A percentile compares a stretch with the other conserved stretches of the same genome.
Evolutionary conservation across 768 basidiomycete species (phyloP).

Genomic region (Jaapia argillacea): DNA sequence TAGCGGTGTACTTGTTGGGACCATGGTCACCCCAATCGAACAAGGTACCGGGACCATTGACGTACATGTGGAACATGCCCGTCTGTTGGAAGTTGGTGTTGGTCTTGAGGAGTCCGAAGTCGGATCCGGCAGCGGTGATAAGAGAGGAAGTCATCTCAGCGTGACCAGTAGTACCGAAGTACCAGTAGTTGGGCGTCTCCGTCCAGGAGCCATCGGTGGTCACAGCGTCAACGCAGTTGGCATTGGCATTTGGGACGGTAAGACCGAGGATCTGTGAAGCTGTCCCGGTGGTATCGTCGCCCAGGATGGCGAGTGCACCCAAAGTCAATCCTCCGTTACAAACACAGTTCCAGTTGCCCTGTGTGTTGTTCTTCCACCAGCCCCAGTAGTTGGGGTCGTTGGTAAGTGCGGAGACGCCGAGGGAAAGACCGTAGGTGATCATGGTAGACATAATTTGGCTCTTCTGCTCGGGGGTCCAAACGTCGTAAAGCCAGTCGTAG

Average conservation of each 20-base stretch:
- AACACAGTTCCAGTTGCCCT: slow-evolving; percentile 98
- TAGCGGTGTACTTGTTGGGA: slow-evolving; percentile 91
- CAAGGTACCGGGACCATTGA: slow-evolving; percentile 71
- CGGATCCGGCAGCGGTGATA: slow-evolving; percentile 75
- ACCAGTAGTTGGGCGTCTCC: slow-evolving; percentile 94
- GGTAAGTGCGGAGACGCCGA: slow-evolving; percentile 48
- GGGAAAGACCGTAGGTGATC: slow-evolving; percentile 66
- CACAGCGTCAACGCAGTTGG: slow-evolving; percentile 61
- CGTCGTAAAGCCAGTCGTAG: slow-evolving; percentile 93
- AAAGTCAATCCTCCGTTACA: slow-evolving; percentile 87
- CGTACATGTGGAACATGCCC: slow-evolving; percentile 86
- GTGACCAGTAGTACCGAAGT: slow-evolving; percentile 86
- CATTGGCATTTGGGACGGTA: slow-evolving; percentile 64
- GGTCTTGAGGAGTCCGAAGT: slow-evolving; percentile 57
- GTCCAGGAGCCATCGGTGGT: slow-evolving; percentile 80
- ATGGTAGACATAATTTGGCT: slow-evolving; percentile 58
- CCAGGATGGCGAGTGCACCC: slow-evolving; percentile 83
- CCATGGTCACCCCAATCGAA: slow-evolving; percentile 83
- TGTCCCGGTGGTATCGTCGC: slow-evolving; percentile 67
- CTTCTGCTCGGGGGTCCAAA: slow-evolving; percentile 70
- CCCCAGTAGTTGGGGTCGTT: slow-evolving; percentile 30
- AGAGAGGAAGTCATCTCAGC: slow-evolving; percentile 85
- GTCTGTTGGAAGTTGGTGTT: slow-evolving; percentile 70
- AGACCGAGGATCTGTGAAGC: slow-evolving; percentile 56
- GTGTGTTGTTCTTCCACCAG: slow-evolving; percentile 71